Percentiles rank a stretch among this genome's conserved stretches.
Conservation (phyloP, 2,329 filamentous ascomycete species). For the Neophaeococcomyces aloes region DNA sequence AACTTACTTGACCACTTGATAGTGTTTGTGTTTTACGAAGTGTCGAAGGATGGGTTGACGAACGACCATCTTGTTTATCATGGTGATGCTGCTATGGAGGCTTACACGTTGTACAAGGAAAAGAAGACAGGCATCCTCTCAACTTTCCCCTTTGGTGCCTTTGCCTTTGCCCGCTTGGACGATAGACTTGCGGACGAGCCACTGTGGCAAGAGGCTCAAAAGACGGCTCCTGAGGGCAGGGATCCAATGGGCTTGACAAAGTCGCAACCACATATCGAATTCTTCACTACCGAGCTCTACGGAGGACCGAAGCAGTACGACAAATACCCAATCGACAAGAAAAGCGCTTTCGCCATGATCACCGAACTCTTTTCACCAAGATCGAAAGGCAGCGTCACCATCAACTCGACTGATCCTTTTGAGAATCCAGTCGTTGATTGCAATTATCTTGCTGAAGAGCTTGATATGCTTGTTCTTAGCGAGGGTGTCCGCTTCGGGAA, state of each 20-base stretch:
- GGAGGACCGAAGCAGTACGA: constrained; percentile 45
- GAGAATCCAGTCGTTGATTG: constrained; percentile 49
- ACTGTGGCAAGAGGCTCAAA: constrained; percentile 44
- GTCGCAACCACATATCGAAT: constrained; percentile 50
- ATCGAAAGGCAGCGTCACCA: constrained; percentile 45
- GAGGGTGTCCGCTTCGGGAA: constrained; percentile 51
- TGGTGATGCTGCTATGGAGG: constrained; percentile 40
- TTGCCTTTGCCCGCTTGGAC: constrained; percentile 53
- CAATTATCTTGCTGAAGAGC: constrained; percentile 46
- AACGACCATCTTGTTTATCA: constrained; percentile 46
- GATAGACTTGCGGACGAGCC: constrained; percentile 46
- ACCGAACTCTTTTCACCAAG: constrained; percentile 48
- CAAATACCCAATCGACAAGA: constrained; percentile 41
- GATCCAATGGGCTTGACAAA: constrained; percentile 53
- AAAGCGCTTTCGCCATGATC: constrained; percentile 50
- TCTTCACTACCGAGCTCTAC: constrained; percentile 47
- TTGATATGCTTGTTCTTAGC: constrained; percentile 49
- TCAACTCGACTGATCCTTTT: constrained; percentile 39
- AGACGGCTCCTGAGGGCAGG: constrained; percentile 35
- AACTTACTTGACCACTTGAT: constrained; percentile 46
- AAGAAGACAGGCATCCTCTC: constrained; percentile 49
- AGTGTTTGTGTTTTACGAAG: constrained; percentile 52
- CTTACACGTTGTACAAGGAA: constrained; percentile 47
- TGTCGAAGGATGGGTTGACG: constrained; percentile 42
- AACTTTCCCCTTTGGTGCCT: constrained; percentile 53